Conservation (phyloP, 2,329 filamentous ascomycete species). For the Aspergillus texensis region DNA sequence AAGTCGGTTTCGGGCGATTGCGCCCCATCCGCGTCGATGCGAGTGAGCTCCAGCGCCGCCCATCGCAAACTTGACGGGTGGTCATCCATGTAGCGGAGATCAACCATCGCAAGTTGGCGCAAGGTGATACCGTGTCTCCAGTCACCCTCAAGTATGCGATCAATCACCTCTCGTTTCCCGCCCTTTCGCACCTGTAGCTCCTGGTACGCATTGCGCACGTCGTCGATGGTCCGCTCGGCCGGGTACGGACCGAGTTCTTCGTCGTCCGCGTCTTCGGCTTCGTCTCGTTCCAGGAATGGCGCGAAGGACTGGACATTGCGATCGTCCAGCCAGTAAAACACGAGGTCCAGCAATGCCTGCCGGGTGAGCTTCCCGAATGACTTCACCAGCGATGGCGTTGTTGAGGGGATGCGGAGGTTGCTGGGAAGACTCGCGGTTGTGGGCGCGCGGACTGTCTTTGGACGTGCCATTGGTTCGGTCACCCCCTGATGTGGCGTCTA, state of each 20-base stretch:
- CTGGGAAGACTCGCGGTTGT: constrained; percentile 73
- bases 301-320: constrained; percentile 61
- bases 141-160: constrained; percentile 60
- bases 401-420: constrained; percentile 67
- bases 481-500: neutral
- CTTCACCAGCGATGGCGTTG: constrained; percentile 66
- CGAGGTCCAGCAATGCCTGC: constrained; percentile 70
- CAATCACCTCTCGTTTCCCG: constrained; percentile 57
- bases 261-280: constrained; percentile 55
- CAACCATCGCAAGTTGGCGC: constrained; percentile 58
- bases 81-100: constrained; percentile 57
- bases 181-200: constrained; percentile 60
- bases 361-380: constrained; percentile 71
- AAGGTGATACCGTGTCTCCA: constrained; percentile 59
- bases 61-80: constrained; percentile 55
- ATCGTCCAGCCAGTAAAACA: constrained; percentile 75
- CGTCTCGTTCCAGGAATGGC: constrained; percentile 60
- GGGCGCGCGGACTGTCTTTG: constrained; percentile 55
- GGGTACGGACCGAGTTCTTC: constrained; percentile 70
- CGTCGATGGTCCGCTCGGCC: constrained; percentile 65
- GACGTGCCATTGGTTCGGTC: constrained; percentile 31
- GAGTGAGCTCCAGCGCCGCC: constrained; percentile 54
- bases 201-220: constrained; percentile 67
- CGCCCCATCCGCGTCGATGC: constrained; percentile 25
- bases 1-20: constrained; percentile 33